Conservation (phyloP, 148 eudicot species). For the Rhododendron kiyosumense region DNA sequence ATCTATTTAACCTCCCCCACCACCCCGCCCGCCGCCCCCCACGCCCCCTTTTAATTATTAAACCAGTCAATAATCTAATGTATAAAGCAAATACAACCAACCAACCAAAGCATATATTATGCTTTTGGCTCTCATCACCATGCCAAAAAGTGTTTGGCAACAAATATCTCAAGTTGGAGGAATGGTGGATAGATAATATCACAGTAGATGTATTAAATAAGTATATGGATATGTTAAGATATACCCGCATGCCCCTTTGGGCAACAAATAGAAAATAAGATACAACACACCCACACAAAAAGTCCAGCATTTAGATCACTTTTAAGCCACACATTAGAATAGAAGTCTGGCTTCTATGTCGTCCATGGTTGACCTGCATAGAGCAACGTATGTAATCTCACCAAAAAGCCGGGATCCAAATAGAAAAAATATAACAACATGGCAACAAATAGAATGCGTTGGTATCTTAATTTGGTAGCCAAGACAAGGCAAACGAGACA, state of each 20-base stretch:
- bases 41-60: neutral
- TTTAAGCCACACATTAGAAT: neutral
- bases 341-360: no score
- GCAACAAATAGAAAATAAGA: neutral
- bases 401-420: no score
- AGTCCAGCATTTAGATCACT: neutral
- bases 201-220: neutral
- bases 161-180: neutral
- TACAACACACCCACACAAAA: neutral
- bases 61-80: neutral
- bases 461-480: neutral
- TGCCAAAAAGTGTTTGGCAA: neutral
- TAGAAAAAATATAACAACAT: no score
- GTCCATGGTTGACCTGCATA: no score
- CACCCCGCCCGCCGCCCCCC: no score
- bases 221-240: neutral
- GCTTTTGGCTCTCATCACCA: neutral
- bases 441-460: neutral
- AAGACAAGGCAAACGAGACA: neutral
- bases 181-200: neutral
- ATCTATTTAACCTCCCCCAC: neutral
- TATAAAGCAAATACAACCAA: neutral
- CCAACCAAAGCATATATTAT: neutral
- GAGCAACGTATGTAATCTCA: no score
- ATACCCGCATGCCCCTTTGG: neutral